phyloP scores from a whole-genome alignment of 2,329 filamentous ascomycete genomes.

The Pseudogymnoascus sp. region DNA sequence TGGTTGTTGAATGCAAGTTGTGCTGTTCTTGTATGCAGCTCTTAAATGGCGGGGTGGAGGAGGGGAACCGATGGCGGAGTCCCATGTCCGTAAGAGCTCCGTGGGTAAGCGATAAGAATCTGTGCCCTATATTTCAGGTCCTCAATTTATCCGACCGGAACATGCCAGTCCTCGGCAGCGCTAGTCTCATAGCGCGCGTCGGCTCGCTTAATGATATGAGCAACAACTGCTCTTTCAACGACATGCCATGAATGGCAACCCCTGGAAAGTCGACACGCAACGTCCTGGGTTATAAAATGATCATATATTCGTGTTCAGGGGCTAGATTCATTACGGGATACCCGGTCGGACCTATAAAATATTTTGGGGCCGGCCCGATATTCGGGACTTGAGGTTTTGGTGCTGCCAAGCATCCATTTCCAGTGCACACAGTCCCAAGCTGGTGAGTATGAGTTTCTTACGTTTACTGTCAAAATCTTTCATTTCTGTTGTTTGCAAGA shows the following conservation, averaged over 20 bases:
- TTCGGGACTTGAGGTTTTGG: neutral
- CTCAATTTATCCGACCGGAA: neutral
- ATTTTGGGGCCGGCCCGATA: neutral
- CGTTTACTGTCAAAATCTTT: neutral
- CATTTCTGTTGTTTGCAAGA: neutral
- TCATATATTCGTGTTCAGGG: neutral
- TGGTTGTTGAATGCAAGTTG: constrained; percentile 5
- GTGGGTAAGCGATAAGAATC: neutral
- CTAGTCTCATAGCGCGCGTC: neutral
- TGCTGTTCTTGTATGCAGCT: neutral
- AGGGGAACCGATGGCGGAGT: constrained; percentile 6
- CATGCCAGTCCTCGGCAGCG: neutral
- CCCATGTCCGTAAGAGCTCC: constrained; percentile 2
- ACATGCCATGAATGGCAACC: constrained; percentile 21
- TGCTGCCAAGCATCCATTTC: neutral
- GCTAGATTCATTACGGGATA: constrained; percentile 15
- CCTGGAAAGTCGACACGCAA: constrained; percentile 18
- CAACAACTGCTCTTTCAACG: constrained; percentile 21
- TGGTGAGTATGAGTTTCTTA: neutral
- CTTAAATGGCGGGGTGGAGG: constrained; percentile 8
- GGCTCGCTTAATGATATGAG: constrained; percentile 5
- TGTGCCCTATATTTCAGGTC: neutral
- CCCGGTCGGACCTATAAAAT: constrained; percentile 22
- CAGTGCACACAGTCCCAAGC: neutral
- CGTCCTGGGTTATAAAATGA: neutral